Percentiles rank a stretch among this genome's conserved stretches.
Conservation (phyloP, 805 yeast genomes). For the Zygosaccharomyces kombuchaensis region DNA sequence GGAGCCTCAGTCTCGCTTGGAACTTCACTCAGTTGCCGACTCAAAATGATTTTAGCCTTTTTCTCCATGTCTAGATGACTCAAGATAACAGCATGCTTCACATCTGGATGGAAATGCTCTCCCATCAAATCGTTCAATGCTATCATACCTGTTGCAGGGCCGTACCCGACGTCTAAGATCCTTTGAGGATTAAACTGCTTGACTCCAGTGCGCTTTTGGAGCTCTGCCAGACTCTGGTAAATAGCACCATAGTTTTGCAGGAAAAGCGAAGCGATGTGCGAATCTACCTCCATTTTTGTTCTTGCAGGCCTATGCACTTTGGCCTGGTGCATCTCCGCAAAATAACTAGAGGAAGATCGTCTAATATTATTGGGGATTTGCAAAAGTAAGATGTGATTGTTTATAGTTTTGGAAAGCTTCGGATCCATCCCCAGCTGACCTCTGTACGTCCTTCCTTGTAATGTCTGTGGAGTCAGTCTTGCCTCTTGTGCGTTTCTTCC, state of each 20-base stretch:
- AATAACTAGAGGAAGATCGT: constrained; percentile 55
- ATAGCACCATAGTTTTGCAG: constrained; percentile 74
- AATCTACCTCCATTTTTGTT: constrained; percentile 58
- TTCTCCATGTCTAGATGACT: constrained; percentile 73
- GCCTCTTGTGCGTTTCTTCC: constrained; percentile 27
- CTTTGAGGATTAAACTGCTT: constrained; percentile 56
- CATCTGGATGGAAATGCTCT: constrained; percentile 51
- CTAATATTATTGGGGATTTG: constrained; percentile 62
- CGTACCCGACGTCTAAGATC: constrained; percentile 77
- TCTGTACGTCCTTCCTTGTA: constrained; percentile 49
- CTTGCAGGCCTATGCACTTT: constrained; percentile 50
- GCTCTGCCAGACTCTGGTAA: constrained; percentile 61
- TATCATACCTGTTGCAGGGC: constrained; percentile 89
- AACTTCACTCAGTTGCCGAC: constrained; percentile 59
- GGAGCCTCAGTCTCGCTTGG: constrained; percentile 16
- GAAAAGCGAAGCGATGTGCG: constrained; percentile 75
- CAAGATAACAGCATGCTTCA: constrained; percentile 66
- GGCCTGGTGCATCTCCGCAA: constrained; percentile 46
- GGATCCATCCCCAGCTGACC: constrained; percentile 53
- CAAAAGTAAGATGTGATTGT: constrained; percentile 56
- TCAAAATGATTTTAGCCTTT: constrained; percentile 70
- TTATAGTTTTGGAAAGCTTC: constrained; percentile 52
- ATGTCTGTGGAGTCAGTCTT: constrained; percentile 54
- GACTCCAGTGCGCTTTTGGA: constrained; percentile 51
- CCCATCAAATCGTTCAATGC: constrained; percentile 85